Evolutionary conservation across 2,329 filamentous ascomycete species (phyloP).

Genomic region (Sporothrix pallida): DNA sequence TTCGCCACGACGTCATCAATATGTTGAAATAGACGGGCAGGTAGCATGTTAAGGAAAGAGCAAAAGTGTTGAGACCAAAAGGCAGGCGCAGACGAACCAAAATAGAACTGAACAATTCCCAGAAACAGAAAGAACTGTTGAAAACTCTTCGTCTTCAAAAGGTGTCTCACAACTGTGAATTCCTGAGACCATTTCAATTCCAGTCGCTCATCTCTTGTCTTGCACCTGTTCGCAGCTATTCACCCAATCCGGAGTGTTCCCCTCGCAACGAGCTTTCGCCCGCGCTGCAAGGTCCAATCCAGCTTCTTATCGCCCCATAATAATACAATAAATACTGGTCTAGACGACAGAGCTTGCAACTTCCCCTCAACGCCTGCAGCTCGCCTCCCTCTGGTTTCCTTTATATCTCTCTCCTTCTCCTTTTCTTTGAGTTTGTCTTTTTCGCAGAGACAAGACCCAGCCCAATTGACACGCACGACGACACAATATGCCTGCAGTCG

Average conservation of each 20-base stretch:
- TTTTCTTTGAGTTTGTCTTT: background rate
- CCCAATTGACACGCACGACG: conserved; percentile 10
- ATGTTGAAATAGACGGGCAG: conserved; percentile 14
- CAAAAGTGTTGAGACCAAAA: conserved; percentile 26
- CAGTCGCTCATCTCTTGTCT: conserved; percentile 12
- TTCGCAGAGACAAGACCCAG: background rate
- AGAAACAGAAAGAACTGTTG: background rate
- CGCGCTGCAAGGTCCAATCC: conserved; percentile 11
- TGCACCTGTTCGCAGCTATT: background rate
- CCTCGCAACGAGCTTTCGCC: conserved; percentile 32
- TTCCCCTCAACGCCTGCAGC: conserved; percentile 27
- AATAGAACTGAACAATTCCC: background rate
- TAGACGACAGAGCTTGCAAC: conserved; percentile 28
- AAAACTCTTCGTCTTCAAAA: background rate
- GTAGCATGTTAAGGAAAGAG: conserved; percentile 11
- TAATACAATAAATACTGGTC: conserved; percentile 32
- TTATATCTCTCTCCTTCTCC: background rate
- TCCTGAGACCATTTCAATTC: conserved; percentile 30
- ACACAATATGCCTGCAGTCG: conserved; percentile 26
- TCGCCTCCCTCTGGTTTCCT: conserved; percentile 16
- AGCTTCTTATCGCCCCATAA: conserved; percentile 37
- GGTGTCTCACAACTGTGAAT: too few species aligned
- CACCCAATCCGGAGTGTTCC: conserved; percentile 32
- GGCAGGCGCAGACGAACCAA: background rate
- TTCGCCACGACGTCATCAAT: conserved; percentile 38